Evolutionary conservation across 2,329 filamentous ascomycete species (phyloP).

Genomic region (Nemania abortiva): DNA sequence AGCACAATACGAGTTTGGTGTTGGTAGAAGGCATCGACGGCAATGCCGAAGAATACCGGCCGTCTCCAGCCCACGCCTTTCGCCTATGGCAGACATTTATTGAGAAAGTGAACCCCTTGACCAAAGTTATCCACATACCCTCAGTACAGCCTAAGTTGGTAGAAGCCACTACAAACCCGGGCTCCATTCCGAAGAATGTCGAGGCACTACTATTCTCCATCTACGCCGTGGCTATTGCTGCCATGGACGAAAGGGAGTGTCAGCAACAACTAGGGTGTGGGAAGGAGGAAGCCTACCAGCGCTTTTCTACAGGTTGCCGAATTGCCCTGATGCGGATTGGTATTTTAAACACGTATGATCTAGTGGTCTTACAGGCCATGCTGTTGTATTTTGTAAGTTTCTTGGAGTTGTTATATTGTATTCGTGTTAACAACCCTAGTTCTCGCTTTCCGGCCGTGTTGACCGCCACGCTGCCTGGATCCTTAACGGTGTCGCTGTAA

Average conservation of each 20-base stretch:
- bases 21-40: constrained; percentile 58
- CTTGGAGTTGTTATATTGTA: not conserved
- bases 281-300: constrained; percentile 63
- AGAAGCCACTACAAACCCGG: constrained; percentile 69
- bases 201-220: constrained; percentile 75
- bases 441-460: constrained; percentile 68
- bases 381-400: constrained; percentile 66
- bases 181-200: constrained; percentile 66
- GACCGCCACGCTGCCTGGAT: constrained; percentile 72
- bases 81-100: constrained; percentile 80
- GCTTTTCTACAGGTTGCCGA: constrained; percentile 65
- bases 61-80: constrained; percentile 74
- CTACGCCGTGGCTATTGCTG: constrained; percentile 70
- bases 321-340: constrained; percentile 63
- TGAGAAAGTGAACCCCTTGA: constrained; percentile 76
- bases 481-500: constrained; percentile 69
- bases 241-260: constrained; percentile 68
- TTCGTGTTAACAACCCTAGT: constrained; percentile 52
- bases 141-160: constrained; percentile 74
- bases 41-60: constrained; percentile 67
- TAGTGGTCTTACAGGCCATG: constrained; percentile 70
- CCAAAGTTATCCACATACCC: constrained; percentile 73
- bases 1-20: constrained; percentile 65
- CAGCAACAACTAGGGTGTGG: constrained; percentile 63
- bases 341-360: constrained; percentile 70